Base-by-base conservation (phyloP, 2,329 filamentous ascomycete genomes). In the Botryotinia globosa region DNA sequence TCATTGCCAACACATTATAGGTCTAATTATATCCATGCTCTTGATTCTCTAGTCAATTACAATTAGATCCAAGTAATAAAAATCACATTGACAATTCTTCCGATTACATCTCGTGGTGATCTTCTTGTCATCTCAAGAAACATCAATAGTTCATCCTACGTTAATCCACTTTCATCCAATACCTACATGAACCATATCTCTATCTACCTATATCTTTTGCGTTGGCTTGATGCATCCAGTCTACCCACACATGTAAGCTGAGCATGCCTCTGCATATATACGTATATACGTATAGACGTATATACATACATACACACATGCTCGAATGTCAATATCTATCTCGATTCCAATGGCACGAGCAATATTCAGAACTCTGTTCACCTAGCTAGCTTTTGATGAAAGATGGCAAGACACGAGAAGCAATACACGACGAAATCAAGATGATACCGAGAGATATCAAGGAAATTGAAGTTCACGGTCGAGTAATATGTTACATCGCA, bases 401-500 rank as follows among this genome's bases (percentile, higher is more conserved):
- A 32, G 29, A 32, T 32, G 20, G 5, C 16, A 44, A 20, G 48
- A 20, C 37, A 32, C n/a, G 22, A 45, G 48, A 54, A n/a, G 48
- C 25, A 14, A 14, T 54, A n/a, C 18, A n/a, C 20, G 18, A 45
- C 20, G 32, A 20, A 48, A 63, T 51, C 68, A 62, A 32, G 42
- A 48, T 62, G 29, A 45, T 25, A 20, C 3, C 1, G 39, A 37
- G 39, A 42, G 61, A 61, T 42, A 42, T 69, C 69, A 58, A 45
- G 56, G 25, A 71, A 65, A 65, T 58, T 34, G 44, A 66, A 54
- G 34, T n/a, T 5, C 39, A 44, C 64, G n/a, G 58, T 51, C 34
- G 42, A 71, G 37, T 66, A 44, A 42, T 5, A 72, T 67, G 70
- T 72, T 72, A 72, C 70, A 72, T 67, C n/a, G 70, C 70, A 72